These are phyloP conservation scores for Aspergillus costaricaensis DNA, from an alignment of 2,329 filamentous ascomycete species.

Conservation along the genomic window DNA sequence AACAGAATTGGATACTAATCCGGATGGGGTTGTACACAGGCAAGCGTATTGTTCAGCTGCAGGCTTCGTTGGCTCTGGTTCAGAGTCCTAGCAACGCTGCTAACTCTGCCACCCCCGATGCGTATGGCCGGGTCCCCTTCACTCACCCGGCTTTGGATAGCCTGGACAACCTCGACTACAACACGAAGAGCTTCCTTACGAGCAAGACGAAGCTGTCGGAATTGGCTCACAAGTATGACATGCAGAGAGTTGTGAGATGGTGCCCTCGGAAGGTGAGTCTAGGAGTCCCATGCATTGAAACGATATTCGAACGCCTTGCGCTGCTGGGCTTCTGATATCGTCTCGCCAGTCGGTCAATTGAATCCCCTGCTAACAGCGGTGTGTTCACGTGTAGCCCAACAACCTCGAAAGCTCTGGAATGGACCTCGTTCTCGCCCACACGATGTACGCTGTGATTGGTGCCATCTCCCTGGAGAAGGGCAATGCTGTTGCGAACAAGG, in stretches of 20 bases:
- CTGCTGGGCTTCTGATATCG: neutral
- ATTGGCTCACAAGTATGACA: conserved; percentile 69
- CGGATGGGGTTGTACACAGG: conserved; percentile 45
- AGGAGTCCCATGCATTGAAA: neutral
- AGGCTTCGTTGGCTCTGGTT: conserved; percentile 65
- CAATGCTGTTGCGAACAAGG: conserved; percentile 70
- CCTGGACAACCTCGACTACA: conserved; percentile 69
- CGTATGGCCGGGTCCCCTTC: conserved; percentile 65
- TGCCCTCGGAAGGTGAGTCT: conserved; percentile 75
- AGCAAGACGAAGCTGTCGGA: conserved; percentile 66
- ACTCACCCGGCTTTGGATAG: conserved; percentile 69
- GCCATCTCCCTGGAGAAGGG: conserved; percentile 88
- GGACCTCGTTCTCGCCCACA: conserved; percentile 71
- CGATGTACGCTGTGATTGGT: conserved; percentile 82
- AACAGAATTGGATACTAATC: neutral
- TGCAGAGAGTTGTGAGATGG: conserved; percentile 81
- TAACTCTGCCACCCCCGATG: conserved; percentile 42
- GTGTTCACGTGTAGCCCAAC: conserved; percentile 51
- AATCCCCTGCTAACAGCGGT: conserved; percentile 1
- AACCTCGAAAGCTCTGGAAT: conserved; percentile 73
- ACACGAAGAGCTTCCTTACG: conserved; percentile 63
- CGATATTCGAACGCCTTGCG: neutral
- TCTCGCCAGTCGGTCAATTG: neutral
- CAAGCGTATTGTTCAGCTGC: conserved; percentile 64
- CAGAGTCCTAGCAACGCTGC: conserved; percentile 46